Percentiles rank a stretch among this genome's conserved stretches.
Evolutionary conservation across 2,329 filamentous ascomycete species (phyloP).

Genomic region (Ophidiomyces ophidiicola): DNA sequence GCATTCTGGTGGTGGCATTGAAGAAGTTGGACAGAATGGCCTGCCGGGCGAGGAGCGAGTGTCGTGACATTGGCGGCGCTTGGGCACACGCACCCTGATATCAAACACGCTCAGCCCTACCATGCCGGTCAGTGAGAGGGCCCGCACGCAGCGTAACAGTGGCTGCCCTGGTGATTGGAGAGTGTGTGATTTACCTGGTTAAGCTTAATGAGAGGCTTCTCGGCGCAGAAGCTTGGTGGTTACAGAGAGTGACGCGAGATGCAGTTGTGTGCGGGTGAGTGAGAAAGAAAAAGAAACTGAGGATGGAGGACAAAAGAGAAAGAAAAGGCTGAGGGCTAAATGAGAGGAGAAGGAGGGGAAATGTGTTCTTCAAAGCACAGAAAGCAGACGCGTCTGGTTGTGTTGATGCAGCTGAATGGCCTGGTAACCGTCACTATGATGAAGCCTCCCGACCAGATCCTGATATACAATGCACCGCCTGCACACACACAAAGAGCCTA

Average conservation of each 20-base stretch:
- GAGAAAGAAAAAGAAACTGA: not conserved
- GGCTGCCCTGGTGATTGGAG: too few species aligned
- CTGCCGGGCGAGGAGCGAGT: slow-evolving; percentile 39
- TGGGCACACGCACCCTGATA: slow-evolving; percentile 9
- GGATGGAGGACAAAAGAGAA: not conserved
- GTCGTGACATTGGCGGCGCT: slow-evolving; percentile 30
- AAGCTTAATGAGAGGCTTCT: too few species aligned
- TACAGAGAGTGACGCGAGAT: not conserved
- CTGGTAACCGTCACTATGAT: too few species aligned
- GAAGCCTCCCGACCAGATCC: too few species aligned
- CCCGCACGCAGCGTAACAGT: too few species aligned
- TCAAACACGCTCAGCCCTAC: not conserved
- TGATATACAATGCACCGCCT: too few species aligned
- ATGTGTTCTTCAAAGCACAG: not conserved
- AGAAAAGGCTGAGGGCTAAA: not conserved
- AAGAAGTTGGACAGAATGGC: slow-evolving; percentile 37
- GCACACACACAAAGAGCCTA: too few species aligned
- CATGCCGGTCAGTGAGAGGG: too few species aligned
- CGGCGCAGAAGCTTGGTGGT: too few species aligned
- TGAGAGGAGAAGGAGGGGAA: not conserved
- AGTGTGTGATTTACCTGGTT: too few species aligned
- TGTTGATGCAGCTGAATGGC: slow-evolving; percentile 4
- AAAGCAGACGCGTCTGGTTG: not conserved
- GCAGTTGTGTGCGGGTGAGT: not conserved
- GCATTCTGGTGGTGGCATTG: slow-evolving; percentile 17